These are phyloP conservation scores for Barnettozyma siamensis DNA, from an alignment of 805 yeast species.

Conservation along the genomic window DNA sequence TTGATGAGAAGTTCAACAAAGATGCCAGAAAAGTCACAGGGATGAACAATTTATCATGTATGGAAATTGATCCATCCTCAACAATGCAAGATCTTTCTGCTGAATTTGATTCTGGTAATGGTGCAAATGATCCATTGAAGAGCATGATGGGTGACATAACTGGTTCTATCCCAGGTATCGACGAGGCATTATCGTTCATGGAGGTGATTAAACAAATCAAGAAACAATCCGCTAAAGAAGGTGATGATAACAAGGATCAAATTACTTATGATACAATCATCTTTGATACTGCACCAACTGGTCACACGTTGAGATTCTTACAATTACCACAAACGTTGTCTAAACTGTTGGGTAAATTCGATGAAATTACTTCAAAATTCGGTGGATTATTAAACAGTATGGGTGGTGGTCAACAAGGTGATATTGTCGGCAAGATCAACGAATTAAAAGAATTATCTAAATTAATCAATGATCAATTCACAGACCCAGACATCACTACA, in stretches of 20 bases:
- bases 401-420: constrained; percentile 63
- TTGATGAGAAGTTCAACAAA: constrained; percentile 96
- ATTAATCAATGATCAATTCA: constrained; percentile 91
- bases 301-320: constrained; percentile 92
- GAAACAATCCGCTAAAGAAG: constrained; percentile 45
- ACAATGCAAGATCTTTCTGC: constrained; percentile 83
- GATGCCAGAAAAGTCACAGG: constrained; percentile 95
- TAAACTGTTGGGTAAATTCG: constrained; percentile 78
- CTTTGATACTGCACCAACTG: constrained; percentile 99
- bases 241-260: constrained; percentile 27
- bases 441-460: constrained; percentile 76
- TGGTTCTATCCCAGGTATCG: constrained; percentile 95
- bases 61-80: constrained; percentile 98
- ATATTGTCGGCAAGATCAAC: constrained; percentile 70
- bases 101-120: constrained; percentile 28
- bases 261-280: constrained; percentile 79
- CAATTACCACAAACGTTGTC: constrained; percentile 92
- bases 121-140: constrained; percentile 50
- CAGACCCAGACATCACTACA: constrained; percentile 93
- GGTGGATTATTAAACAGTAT: constrained; percentile 85
- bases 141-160: constrained; percentile 86
- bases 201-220: constrained; percentile 97
- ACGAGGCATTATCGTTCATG: constrained; percentile 96
- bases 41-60: constrained; percentile 80
- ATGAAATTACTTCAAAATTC: constrained; percentile 76